Conservation (phyloP, 495 filamentous ascomycete species). For the Hyaloscypha finlandica region DNA sequence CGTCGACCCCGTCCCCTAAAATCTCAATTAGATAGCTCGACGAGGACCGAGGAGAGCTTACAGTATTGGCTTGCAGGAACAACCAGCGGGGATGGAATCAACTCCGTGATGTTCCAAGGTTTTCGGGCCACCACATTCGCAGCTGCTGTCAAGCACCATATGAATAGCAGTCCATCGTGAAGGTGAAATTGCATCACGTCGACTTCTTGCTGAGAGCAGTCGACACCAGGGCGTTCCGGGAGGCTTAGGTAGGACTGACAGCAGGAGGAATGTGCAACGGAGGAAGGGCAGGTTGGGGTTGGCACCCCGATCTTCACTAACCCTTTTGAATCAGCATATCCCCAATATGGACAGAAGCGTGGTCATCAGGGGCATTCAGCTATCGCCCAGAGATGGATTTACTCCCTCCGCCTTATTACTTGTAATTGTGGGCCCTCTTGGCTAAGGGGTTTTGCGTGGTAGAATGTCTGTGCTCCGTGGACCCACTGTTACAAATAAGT, state of each 20-base stretch:
- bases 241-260: neutral
- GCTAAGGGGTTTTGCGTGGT: no score
- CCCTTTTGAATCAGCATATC: neutral
- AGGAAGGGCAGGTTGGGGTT: neutral
- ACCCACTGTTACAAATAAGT: no score
- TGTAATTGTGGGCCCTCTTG: no score
- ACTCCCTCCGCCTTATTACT: no score
- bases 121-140: neutral
- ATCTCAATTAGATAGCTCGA: neutral
- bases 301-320: neutral
- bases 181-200: neutral
- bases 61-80: constrained; percentile 39
- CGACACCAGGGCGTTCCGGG: neutral
- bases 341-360: neutral
- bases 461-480: no score
- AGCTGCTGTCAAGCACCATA: neutral
- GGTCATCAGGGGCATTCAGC: no score
- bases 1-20: constrained; percentile 38
- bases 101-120: neutral
- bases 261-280: neutral
- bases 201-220: neutral
- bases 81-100: constrained; percentile 14
- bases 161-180: neutral
- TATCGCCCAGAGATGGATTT: no score
- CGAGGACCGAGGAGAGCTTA: constrained; percentile 9